A percentile compares a stretch with the other conserved stretches of the same genome.
These are phyloP conservation scores for Physcomitrellopsis africana DNA, from an alignment of 225 moss, liverwort and hornwort species.

Conservation along the genomic window DNA sequence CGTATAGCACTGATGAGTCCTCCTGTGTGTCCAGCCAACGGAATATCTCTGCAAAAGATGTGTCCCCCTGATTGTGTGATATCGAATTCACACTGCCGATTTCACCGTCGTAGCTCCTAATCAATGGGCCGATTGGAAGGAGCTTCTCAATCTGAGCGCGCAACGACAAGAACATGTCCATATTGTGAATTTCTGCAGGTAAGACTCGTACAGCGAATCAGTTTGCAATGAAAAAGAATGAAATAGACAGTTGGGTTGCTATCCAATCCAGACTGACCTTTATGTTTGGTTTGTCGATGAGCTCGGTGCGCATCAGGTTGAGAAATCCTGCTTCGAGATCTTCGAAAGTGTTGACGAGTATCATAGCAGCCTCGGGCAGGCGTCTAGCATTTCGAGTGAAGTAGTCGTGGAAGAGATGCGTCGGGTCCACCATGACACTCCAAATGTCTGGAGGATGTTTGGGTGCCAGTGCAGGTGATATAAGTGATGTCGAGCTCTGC, in stretches of 20 bases:
- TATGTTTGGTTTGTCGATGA: constrained; percentile 34
- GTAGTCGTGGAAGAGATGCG: too few relatives aligned
- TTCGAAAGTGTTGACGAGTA: constrained; percentile 57
- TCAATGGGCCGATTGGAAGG: constrained; percentile 45
- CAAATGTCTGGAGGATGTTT: constrained; percentile 34
- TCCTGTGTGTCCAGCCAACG: constrained; percentile 8
- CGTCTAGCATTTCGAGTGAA: constrained; percentile 37
- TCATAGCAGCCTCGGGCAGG: constrained; percentile 32
- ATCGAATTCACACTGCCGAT: background rate
- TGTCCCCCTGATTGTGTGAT: too few relatives aligned
- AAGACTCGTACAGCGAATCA: too few relatives aligned
- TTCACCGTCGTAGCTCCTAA: constrained; percentile 22
- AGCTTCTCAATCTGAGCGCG: constrained; percentile 20
- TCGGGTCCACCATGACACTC: constrained; percentile 33
- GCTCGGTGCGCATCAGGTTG: constrained; percentile 18
- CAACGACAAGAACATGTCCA: background rate
- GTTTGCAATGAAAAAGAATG: too few relatives aligned
- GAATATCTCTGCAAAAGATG: too few relatives aligned
- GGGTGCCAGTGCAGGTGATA: constrained; percentile 31
- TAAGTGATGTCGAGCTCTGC: constrained; percentile 23
- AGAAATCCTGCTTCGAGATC: constrained; percentile 35
- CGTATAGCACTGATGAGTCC: constrained; percentile 1
- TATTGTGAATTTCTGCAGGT: too few relatives aligned
- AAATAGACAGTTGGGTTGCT: too few relatives aligned
- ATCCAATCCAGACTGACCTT: background rate